Percentiles rank a stretch among this genome's conserved stretches.
phyloP scores from a whole-genome alignment of 768 basidiomycete genomes.

The Rhodotorula taiwanensis region DNA sequence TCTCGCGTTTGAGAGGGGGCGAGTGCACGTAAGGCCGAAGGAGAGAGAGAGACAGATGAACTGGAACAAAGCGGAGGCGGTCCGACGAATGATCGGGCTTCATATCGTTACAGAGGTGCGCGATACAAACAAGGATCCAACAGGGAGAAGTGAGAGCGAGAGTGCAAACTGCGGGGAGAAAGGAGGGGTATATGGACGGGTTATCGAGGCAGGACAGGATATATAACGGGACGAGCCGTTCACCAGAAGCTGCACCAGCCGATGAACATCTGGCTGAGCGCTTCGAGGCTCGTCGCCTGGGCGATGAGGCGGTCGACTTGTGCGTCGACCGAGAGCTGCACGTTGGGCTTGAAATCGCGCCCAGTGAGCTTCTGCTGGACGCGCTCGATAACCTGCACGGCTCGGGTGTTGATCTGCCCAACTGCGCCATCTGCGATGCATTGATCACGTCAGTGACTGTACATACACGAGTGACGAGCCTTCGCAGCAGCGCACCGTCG shows the following conservation, averaged over 20 bases:
- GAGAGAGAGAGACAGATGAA: too few relatives aligned
- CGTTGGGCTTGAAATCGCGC: conserved; percentile 83
- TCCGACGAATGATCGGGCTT: too few relatives aligned
- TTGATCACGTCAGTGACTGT: background rate
- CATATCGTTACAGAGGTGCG: too few relatives aligned
- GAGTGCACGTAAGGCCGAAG: too few relatives aligned
- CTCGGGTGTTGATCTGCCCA: conserved; percentile 85
- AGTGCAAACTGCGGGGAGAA: too few relatives aligned
- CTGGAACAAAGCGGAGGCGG: too few relatives aligned
- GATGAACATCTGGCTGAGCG: conserved; percentile 73
- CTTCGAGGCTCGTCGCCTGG: conserved; percentile 87
- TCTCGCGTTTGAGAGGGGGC: too few relatives aligned
- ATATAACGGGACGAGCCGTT: too few relatives aligned
- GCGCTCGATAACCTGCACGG: conserved; percentile 84
- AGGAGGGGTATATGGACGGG: background rate
- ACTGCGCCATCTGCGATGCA: conserved; percentile 52
- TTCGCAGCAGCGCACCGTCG: conserved; percentile 5
- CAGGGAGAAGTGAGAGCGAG: too few relatives aligned
- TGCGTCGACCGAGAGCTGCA: conserved; percentile 61
- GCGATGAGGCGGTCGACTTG: conserved; percentile 91
- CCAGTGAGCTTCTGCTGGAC: conserved; percentile 94
- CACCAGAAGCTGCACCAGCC: conserved; percentile 44
- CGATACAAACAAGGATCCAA: too few relatives aligned
- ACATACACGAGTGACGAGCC: too few relatives aligned
- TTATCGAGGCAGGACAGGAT: background rate